phyloP scores from a whole-genome alignment of 495 filamentous ascomycete species.

The Xylaria palmicola region DNA sequence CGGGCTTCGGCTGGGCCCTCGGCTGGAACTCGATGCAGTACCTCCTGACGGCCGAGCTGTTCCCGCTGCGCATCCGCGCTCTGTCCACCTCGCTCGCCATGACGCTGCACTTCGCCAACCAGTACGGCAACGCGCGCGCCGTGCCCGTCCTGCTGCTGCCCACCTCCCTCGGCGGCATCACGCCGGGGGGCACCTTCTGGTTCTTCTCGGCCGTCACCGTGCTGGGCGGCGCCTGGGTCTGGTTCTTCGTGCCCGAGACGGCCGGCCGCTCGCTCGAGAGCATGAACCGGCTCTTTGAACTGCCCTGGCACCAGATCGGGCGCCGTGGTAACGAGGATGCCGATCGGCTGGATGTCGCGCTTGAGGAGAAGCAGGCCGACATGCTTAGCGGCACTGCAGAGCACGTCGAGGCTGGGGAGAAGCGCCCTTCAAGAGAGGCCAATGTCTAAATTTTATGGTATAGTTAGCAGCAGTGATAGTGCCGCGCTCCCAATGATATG shows the following conservation, averaged over 20 bases:
- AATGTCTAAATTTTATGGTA: neutral
- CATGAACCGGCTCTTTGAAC: constrained; percentile 67
- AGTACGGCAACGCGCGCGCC: constrained; percentile 66
- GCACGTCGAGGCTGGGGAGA: constrained; percentile 22
- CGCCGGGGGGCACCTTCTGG: constrained; percentile 58
- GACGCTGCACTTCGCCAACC: constrained; percentile 67
- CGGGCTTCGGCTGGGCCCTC: constrained; percentile 66
- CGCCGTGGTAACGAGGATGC: constrained; percentile 58
- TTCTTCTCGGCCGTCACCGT: constrained; percentile 64
- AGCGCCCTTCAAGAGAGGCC: constrained; percentile 2
- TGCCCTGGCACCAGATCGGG: constrained; percentile 68
- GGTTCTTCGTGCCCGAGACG: constrained; percentile 67
- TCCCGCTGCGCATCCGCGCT: constrained; percentile 59
- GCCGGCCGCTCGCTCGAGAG: constrained; percentile 59
- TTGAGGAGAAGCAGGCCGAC: constrained; percentile 25
- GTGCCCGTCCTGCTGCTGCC: constrained; percentile 57
- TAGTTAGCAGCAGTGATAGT: too few species aligned
- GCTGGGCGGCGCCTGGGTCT: constrained; percentile 56
- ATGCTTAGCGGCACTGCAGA: constrained; percentile 10
- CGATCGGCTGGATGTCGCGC: constrained; percentile 42
- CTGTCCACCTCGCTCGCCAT: constrained; percentile 52
- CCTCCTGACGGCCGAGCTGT: constrained; percentile 72
- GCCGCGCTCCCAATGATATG: too few species aligned
- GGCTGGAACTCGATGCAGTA: constrained; percentile 79
- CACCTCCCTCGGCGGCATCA: constrained; percentile 46